Evolutionary conservation across 495 filamentous ascomycete genomes (phyloP).

Genomic region (Pseudoneurospora amorphoporcata): DNA sequence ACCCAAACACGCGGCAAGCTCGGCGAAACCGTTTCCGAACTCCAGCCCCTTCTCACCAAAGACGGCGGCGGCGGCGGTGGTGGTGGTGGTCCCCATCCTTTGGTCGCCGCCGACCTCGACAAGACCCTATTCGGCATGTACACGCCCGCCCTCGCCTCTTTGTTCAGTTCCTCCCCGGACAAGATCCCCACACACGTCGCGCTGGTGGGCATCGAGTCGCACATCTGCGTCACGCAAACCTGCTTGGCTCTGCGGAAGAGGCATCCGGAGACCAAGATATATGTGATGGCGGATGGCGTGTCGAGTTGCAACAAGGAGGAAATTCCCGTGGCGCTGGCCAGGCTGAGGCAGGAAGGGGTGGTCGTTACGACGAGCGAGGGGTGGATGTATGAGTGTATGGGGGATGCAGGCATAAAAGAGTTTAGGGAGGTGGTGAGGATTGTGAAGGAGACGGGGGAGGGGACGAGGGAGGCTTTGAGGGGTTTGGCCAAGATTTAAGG

Average conservation of each 20-base stretch:
- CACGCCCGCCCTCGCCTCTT: constrained; percentile 36
- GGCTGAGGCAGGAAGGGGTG: constrained; percentile 67
- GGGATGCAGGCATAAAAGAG: constrained; percentile 67
- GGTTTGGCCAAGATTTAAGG: constrained; percentile 29
- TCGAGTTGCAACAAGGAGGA: constrained; percentile 77
- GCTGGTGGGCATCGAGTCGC: constrained; percentile 81
- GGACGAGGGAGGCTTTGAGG: constrained; percentile 54
- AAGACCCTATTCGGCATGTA: constrained; percentile 90
- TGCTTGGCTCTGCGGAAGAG: constrained; percentile 64
- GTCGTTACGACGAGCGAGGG: constrained; percentile 83
- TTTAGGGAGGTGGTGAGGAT: constrained; percentile 63
- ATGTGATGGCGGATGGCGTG: constrained; percentile 85
- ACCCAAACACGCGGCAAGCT: constrained; percentile 72
- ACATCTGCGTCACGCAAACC: constrained; percentile 94
- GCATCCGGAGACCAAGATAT: constrained; percentile 60
- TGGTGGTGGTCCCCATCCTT: neutral
- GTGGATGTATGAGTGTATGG: constrained; percentile 85
- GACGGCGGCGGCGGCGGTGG: neutral
- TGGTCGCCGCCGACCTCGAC: constrained; percentile 51
- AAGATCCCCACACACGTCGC: constrained; percentile 32
- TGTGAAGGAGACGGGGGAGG: constrained; percentile 65
- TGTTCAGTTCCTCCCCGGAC: constrained; percentile 25
- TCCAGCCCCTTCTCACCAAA: constrained; percentile 25
- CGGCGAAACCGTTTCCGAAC: constrained; percentile 66
- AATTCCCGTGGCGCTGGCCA: constrained; percentile 62